A percentile compares a stretch with the other conserved stretches of the same genome.
Evolutionary conservation across 2,329 filamentous ascomycete genomes (phyloP).

Genomic region (Juglanconis oblonga): DNA sequence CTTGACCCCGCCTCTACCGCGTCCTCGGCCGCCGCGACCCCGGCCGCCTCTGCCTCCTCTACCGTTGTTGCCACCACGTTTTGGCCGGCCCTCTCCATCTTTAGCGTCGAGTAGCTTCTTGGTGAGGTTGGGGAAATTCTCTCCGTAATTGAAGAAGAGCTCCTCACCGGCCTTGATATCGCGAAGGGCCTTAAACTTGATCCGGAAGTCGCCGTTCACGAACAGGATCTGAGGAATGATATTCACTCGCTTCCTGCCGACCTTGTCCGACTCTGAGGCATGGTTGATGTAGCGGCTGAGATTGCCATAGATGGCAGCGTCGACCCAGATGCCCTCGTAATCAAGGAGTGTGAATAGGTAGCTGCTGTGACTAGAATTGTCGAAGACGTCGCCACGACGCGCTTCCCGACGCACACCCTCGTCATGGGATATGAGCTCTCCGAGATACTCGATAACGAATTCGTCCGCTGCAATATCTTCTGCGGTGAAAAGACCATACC

Average conservation of each 20-base stretch:
- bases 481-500: conserved; percentile 72
- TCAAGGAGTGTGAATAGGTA: conserved; percentile 62
- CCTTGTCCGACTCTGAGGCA: conserved; percentile 49
- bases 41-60: conserved; percentile 12
- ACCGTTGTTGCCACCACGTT: conserved; percentile 6
- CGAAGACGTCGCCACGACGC: conserved; percentile 56
- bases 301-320: conserved; percentile 75
- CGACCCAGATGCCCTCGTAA: conserved; percentile 64
- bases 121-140: conserved; percentile 62
- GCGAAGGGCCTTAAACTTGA: conserved; percentile 67
- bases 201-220: conserved; percentile 73
- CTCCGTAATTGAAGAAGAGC: conserved; percentile 78
- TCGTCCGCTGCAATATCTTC: conserved; percentile 65
- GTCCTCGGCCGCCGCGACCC: conserved; percentile 16
- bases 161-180: conserved; percentile 72
- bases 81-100: conserved; percentile 22
- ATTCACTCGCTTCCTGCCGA: conserved; percentile 48
- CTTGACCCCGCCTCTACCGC: conserved; percentile 14
- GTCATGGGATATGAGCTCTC: conserved; percentile 69
- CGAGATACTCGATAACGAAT: conserved; percentile 79
- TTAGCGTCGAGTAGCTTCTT: conserved; percentile 48
- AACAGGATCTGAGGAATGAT: conserved; percentile 64
- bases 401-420: conserved; percentile 69
- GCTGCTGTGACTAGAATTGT: conserved; percentile 62
- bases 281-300: conserved; percentile 84